A percentile compares a stretch with the other conserved stretches of the same genome.
phyloP scores from a whole-genome alignment of 2,329 filamentous ascomycete species.

The Diaporthe helianthi region DNA sequence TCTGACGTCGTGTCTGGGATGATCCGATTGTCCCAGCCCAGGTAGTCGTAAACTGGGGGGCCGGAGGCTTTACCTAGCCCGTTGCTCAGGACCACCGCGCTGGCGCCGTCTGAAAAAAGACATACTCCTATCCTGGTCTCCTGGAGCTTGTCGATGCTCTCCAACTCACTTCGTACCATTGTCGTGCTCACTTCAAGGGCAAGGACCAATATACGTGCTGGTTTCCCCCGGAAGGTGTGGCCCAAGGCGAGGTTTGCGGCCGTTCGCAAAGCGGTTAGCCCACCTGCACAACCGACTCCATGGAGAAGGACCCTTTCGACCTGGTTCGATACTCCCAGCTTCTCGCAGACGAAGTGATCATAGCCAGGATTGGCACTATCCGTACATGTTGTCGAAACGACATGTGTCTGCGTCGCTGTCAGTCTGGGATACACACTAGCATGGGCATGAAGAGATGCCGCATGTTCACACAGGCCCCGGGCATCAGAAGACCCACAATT shows the following conservation, averaged over 20 bases:
- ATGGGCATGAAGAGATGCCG: neutral
- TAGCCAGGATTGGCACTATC: conserved; percentile 74
- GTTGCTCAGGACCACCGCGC: conserved; percentile 70
- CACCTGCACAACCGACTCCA: conserved; percentile 71
- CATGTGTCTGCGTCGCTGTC: conserved; percentile 56
- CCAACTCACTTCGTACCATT: conserved; percentile 69
- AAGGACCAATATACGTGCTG: conserved; percentile 69
- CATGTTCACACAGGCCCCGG: too few relatives aligned
- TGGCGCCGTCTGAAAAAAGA: conserved; percentile 76
- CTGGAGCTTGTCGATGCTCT: conserved; percentile 65
- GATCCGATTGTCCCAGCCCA: conserved; percentile 70
- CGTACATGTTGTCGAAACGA: conserved; percentile 73
- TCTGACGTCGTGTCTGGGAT: conserved; percentile 68
- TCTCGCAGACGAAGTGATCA: conserved; percentile 68
- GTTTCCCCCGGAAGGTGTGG: conserved; percentile 62
- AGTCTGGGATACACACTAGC: neutral
- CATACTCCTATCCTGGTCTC: conserved; percentile 70
- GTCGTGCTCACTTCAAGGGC: conserved; percentile 69
- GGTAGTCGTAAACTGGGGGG: conserved; percentile 62
- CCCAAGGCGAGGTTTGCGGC: conserved; percentile 72
- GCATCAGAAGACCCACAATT: conserved; percentile 45
- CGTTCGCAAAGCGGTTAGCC: conserved; percentile 66
- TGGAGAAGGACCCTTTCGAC: conserved; percentile 71
- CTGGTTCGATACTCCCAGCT: conserved; percentile 61
- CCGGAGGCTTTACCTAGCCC: conserved; percentile 54